Evolutionary conservation across 768 basidiomycete species (phyloP), one percentile per base, ranked within the genome.

Genomic region (Inosperma sp.): DNA sequence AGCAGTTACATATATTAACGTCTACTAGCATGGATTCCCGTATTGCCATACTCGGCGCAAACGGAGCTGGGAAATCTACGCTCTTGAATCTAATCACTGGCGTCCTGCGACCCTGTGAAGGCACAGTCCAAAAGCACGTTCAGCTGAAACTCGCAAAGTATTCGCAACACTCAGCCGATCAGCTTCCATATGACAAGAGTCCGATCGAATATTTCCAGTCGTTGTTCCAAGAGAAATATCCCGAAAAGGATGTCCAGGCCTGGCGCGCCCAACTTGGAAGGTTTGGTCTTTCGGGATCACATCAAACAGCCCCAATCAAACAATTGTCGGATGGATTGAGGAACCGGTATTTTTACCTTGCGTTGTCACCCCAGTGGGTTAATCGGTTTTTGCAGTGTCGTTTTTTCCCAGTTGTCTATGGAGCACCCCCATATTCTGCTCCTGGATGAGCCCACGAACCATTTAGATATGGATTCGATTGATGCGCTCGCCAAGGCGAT

Each of bases 121-220:
- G 96, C 44, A 92, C 90, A 31, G 67, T 99, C 59, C 88, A 88
- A 43, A 91, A 91, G 62, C 96, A 99, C 67, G 75, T 86, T 35
- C 78, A 76, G 16, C 80, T 99, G 60, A 99, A 99, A 70, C 82
- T 99, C 52, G 90, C 93, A 58, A 99, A 98, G 70, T 99, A 99
- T 77, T 93, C 89, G 5, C 96, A 99, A 73, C 96, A 99, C 75
- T 91, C 88, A 48, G 94, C 96, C 23, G 96, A 99, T 70, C 96
- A 99, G 68, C 82, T 99, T 8, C 96, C 96, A 21, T 99, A 96
- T 69, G 85, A 94, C 55, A 80, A 80, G 65, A 75, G 82, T 21
- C 94, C 96, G 3, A 81, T 98, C 61, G 96, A 98, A 69, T 92
- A 98, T 72, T 90, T 99, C 75, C 91, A 93, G 70, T 62, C 61